phyloP scores from a whole-genome alignment of 495 filamentous ascomycete genomes.

The Penicillium simplicissimum region DNA sequence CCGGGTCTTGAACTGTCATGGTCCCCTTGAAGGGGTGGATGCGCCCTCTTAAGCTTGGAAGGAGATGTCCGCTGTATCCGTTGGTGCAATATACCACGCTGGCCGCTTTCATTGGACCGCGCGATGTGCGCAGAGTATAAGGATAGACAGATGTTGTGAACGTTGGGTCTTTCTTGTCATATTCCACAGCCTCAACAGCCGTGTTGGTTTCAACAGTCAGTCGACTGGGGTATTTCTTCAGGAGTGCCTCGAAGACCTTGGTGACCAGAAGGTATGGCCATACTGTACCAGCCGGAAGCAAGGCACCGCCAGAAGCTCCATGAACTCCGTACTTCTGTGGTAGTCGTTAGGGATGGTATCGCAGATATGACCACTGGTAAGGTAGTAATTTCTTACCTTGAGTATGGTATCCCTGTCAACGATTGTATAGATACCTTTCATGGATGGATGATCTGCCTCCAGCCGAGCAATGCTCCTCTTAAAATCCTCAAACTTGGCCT shows the following conservation, averaged over 20 bases:
- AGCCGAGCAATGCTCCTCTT: slow-evolving; percentile 25
- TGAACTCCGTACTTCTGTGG: slow-evolving; percentile 40
- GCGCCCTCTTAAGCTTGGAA: slow-evolving; percentile 65
- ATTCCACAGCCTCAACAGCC: slow-evolving; percentile 50
- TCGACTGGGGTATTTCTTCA: slow-evolving; percentile 40
- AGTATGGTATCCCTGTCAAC: slow-evolving; percentile 23
- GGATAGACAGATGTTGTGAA: slow-evolving; percentile 12
- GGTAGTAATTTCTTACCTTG: slow-evolving; percentile 10
- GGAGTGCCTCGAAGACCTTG: slow-evolving; percentile 58
- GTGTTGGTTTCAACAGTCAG: slow-evolving; percentile 81
- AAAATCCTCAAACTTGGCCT: slow-evolving; percentile 26
- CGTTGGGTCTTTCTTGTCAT: slow-evolving; percentile 14
- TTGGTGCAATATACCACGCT: slow-evolving; percentile 77
- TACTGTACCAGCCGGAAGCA: slow-evolving; percentile 48
- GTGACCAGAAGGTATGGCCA: slow-evolving; percentile 85
- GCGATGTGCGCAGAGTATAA: slow-evolving; percentile 56
- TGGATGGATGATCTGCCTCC: slow-evolving; percentile 29
- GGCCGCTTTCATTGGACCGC: slow-evolving; percentile 57
- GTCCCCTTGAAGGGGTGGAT: slow-evolving; percentile 79
- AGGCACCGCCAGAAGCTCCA: slow-evolving; percentile 46
- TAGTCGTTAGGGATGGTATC: not conserved
- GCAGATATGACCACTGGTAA: not conserved
- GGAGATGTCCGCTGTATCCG: slow-evolving; percentile 71
- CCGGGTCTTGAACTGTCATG: slow-evolving; percentile 66
- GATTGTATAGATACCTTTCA: slow-evolving; percentile 33